A percentile compares a stretch with the other conserved stretches of the same genome.
These are phyloP conservation scores for Boletus rubroflammeus DNA, from an alignment of 768 basidiomycete genomes.

Conservation along the genomic window DNA sequence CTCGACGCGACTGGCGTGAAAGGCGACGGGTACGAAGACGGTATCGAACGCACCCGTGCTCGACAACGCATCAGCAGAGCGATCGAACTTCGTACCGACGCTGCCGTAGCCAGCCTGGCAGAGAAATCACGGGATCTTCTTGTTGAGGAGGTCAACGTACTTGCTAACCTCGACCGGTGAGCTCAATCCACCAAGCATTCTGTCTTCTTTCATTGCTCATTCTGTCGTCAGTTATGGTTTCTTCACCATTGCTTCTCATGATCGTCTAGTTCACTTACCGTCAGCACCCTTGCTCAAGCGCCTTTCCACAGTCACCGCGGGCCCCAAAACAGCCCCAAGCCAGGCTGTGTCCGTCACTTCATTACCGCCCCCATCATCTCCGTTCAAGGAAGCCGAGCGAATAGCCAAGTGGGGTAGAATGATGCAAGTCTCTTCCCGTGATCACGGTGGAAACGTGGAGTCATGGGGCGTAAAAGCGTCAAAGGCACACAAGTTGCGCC, in stretches of 20 bases:
- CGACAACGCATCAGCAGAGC: constrained; percentile 51
- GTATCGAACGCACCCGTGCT: constrained; percentile 88
- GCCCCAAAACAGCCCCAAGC: constrained; percentile 43
- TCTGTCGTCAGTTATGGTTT: constrained; percentile 77
- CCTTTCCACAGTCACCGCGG: constrained; percentile 43
- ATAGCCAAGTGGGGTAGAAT: constrained; percentile 94
- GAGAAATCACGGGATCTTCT: constrained; percentile 68
- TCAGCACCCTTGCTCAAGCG: constrained; percentile 60
- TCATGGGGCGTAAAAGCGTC: constrained; percentile 64
- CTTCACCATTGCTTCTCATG: constrained; percentile 75
- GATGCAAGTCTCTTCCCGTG: constrained; percentile 66
- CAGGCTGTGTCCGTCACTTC: constrained; percentile 44
- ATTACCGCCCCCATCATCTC: constrained; percentile 46
- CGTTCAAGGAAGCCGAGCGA: constrained; percentile 65
- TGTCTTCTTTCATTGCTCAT: constrained; percentile 11
- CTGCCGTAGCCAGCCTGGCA: constrained; percentile 50
- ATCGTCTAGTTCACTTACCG: constrained; percentile 74
- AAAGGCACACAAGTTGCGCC: constrained; percentile 66
- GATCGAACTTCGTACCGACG: constrained; percentile 56
- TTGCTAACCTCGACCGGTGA: constrained; percentile 85
- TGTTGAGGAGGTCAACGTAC: constrained; percentile 66
- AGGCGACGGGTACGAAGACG: constrained; percentile 93
- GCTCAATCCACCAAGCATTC: constrained; percentile 22
- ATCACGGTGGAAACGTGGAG: constrained; percentile 73
- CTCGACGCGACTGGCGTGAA: constrained; percentile 88